phyloP scores from a whole-genome alignment of 305 asterid species.

The Plantago lanceolata region DNA sequence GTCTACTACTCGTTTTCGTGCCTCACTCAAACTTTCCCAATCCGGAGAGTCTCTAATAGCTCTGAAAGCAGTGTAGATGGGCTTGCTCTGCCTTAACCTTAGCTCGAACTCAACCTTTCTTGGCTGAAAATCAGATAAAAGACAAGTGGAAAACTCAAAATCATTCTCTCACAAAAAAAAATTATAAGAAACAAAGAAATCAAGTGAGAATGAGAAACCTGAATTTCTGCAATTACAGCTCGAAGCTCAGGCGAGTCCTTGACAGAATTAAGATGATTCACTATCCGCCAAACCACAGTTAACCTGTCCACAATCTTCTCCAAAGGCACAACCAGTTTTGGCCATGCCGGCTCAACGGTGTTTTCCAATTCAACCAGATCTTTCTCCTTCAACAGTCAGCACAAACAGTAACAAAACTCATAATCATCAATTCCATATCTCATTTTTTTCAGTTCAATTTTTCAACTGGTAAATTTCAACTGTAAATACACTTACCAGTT shows the following conservation, averaged over 20 bases:
- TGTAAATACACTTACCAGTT: conserved; percentile 30
- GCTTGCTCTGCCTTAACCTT: conserved; percentile 83
- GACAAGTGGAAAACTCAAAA: neutral
- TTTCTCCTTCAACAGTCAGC: conserved; percentile 54
- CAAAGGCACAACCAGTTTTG: conserved; percentile 91
- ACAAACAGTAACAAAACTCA: neutral
- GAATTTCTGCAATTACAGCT: conserved; percentile 84
- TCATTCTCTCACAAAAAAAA: conserved; percentile 1
- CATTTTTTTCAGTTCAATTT: neutral
- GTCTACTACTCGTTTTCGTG: conserved; percentile 86
- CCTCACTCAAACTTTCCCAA: conserved; percentile 70
- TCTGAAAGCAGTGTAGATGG: conserved; percentile 76
- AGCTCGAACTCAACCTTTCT: conserved; percentile 79
- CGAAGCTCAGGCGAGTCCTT: conserved; percentile 84
- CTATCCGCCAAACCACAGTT: conserved; percentile 83
- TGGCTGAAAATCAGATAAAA: conserved; percentile 44
- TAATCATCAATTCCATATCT: neutral
- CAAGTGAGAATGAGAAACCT: conserved; percentile 40
- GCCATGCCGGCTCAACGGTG: conserved; percentile 83
- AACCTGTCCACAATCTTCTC: conserved; percentile 69
- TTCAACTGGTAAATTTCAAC: neutral
- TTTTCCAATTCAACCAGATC: conserved; percentile 75
- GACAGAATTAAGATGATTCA: conserved; percentile 82
- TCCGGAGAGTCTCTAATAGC: conserved; percentile 68
- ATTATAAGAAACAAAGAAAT: neutral